phyloP scores from a whole-genome alignment of 441 rosid species.

The Omphalea diandra region DNA sequence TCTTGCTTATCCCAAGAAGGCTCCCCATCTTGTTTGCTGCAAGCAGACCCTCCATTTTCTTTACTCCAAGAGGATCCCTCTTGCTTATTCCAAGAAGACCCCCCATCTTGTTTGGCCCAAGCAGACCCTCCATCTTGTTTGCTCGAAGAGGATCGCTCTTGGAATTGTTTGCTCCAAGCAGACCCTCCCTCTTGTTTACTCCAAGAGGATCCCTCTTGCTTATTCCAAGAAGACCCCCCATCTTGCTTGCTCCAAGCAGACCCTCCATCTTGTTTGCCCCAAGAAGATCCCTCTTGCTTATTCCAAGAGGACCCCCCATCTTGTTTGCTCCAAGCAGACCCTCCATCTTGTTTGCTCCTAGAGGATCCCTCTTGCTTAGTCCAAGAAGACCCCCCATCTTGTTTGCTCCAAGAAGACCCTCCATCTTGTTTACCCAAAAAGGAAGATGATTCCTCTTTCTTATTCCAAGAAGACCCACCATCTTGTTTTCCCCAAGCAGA shows the following conservation, averaged over 20 bases:
- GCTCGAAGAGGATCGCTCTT: constrained; percentile 38
- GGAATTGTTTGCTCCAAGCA: constrained; percentile 30
- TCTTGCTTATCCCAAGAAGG: too few species aligned
- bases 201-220: too few species aligned
- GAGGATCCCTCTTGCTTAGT: constrained; percentile 36
- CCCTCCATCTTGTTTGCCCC: constrained; percentile 21
- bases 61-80: too few species aligned
- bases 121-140: too few species aligned
- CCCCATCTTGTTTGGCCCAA: too few species aligned
- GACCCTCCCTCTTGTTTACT: too few species aligned
- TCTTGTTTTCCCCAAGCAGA: constrained; percentile 24
- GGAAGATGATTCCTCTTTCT: constrained; percentile 30
- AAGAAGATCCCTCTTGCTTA: constrained; percentile 21
- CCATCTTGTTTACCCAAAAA: constrained; percentile 20
- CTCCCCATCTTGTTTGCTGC: too few species aligned
- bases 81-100: too few species aligned
- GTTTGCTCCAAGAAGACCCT: constrained; percentile 27
- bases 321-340: constrained; percentile 23
- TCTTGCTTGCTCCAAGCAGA: constrained; percentile 27
- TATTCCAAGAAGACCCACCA: constrained; percentile 30
- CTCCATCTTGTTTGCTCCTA: constrained; percentile 29
- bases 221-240: too few species aligned
- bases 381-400: constrained; percentile 21
- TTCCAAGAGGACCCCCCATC: constrained; percentile 19
- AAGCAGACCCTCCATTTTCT: too few species aligned